Percentiles rank a stretch among this genome's conserved stretches.
Conservation (phyloP, 768 basidiomycete genomes). For the Pulveroboletus sp. region DNA sequence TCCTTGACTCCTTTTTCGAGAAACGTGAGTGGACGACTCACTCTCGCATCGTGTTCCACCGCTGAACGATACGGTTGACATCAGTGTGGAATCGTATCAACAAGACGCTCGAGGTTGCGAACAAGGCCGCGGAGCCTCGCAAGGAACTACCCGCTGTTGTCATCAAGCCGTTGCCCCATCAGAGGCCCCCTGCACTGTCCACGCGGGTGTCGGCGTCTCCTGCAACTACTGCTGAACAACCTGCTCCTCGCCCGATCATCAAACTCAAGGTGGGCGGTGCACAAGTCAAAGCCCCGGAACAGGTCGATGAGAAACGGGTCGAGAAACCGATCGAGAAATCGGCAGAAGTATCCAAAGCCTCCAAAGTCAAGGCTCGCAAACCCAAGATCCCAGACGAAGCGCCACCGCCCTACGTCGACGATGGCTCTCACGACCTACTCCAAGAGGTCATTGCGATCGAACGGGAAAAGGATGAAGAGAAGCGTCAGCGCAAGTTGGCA, state of each 20-base stretch:
- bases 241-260: slow-evolving; percentile 52
- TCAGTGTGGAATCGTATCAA: slow-evolving; percentile 86
- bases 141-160: slow-evolving; percentile 25
- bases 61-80: slow-evolving; percentile 3
- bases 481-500: slow-evolving; percentile 41
- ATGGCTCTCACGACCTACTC: slow-evolving; percentile 76
- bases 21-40: slow-evolving; percentile 62
- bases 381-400: slow-evolving; percentile 44
- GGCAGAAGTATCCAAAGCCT: slow-evolving; percentile 31
- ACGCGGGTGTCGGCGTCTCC: slow-evolving; percentile 14
- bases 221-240: slow-evolving; percentile 22
- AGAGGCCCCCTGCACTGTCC: slow-evolving; percentile 15
- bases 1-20: slow-evolving; percentile 78
- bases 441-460: slow-evolving; percentile 83
- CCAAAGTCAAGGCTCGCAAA: slow-evolving; percentile 42
- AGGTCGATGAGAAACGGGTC: slow-evolving; percentile 25
- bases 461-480: slow-evolving; percentile 56
- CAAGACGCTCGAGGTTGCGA: slow-evolving; percentile 71
- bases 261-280: slow-evolving; percentile 61
- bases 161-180: slow-evolving; percentile 21
- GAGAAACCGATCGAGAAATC: slow-evolving; percentile 26
- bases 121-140: slow-evolving; percentile 39
- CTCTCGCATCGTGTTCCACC: not conserved
- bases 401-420: slow-evolving; percentile 68
- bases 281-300: slow-evolving; percentile 35